Conservation (phyloP, 176 grass and related monocot species). For the Oryza nivara region DNA sequence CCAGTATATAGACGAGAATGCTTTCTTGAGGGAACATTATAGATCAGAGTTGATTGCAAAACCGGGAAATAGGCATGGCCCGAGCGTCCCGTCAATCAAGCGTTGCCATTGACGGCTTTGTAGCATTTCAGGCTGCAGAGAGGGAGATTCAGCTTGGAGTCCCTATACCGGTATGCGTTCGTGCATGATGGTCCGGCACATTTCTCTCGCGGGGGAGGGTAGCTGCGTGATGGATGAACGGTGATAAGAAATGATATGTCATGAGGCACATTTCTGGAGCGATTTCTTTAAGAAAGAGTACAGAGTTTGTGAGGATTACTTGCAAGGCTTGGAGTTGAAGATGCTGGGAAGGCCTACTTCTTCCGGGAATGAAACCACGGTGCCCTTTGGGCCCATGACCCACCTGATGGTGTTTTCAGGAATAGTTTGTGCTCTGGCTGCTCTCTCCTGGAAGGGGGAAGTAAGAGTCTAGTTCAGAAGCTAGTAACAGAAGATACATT, state of each 20-base stretch:
- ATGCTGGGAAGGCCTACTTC: slow-evolving; percentile 80
- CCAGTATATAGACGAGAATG: neutral
- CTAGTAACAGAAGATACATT: neutral
- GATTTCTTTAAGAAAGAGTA: neutral
- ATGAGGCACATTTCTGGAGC: neutral
- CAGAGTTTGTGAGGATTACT: slow-evolving; percentile 36
- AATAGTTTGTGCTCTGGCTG: slow-evolving; percentile 47
- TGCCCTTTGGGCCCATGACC: slow-evolving; percentile 76
- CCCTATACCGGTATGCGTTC: slow-evolving; percentile 58
- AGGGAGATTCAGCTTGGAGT: slow-evolving; percentile 80
- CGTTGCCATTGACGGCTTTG: slow-evolving; percentile 47
- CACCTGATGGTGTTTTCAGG: slow-evolving; percentile 55
- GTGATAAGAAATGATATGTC: neutral
- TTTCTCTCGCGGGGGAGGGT: slow-evolving; percentile 74
- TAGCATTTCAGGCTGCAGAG: slow-evolving; percentile 85
- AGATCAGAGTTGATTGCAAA: neutral
- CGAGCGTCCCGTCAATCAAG: slow-evolving; percentile 9
- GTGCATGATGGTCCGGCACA: slow-evolving; percentile 66
- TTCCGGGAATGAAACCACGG: slow-evolving; percentile 72
- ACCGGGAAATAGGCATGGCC: neutral
- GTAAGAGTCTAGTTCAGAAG: slow-evolving; percentile 19
- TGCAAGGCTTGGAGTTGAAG: slow-evolving; percentile 73
- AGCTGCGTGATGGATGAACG: slow-evolving; percentile 43
- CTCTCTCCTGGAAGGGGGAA: slow-evolving; percentile 53
- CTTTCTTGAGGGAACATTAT: too few species aligned